Percentiles rank a stretch among this genome's conserved stretches.
Conservation (phyloP, 129 eudicot genomes). For the Flaveria robusta region DNA sequence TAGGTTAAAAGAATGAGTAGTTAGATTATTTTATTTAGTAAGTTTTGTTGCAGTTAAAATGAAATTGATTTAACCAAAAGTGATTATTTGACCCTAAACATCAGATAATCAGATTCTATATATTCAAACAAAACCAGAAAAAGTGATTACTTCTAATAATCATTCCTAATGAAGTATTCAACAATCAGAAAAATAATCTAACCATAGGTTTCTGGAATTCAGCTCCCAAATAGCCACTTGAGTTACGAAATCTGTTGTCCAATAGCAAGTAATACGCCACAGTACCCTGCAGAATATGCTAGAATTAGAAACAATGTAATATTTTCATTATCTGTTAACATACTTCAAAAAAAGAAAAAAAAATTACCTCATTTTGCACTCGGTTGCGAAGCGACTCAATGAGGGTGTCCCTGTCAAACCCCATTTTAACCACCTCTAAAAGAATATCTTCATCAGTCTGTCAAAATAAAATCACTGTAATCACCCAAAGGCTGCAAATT, state of each 20-base stretch:
- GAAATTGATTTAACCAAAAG: neutral
- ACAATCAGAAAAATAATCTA: conserved; percentile 17
- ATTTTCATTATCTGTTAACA: neutral
- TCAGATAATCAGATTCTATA: neutral
- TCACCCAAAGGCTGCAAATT: conserved; percentile 10
- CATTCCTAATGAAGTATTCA: neutral
- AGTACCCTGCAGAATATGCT: conserved; percentile 63
- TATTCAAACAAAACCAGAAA: neutral
- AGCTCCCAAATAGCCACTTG: conserved; percentile 93
- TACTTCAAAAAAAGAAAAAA: neutral
- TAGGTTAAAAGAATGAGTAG: neutral
- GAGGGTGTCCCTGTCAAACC: conserved; percentile 80
- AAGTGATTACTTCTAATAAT: neutral
- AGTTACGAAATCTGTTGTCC: conserved; percentile 84
- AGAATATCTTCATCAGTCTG: conserved; percentile 98
- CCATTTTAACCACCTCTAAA: conserved; percentile 89
- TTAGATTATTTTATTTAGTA: neutral
- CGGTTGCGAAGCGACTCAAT: conserved; percentile 84
- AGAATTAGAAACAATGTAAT: neutral
- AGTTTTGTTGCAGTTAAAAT: neutral
- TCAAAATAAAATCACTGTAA: conserved; percentile 14
- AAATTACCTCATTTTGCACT: conserved; percentile 81
- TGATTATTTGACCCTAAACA: too few relatives aligned
- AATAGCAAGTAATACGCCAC: conserved; percentile 94
- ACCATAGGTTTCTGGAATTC: conserved; percentile 96